Conservation (phyloP, 2,329 filamentous ascomycete genomes). For the Ceratocystis alfenasii region DNA sequence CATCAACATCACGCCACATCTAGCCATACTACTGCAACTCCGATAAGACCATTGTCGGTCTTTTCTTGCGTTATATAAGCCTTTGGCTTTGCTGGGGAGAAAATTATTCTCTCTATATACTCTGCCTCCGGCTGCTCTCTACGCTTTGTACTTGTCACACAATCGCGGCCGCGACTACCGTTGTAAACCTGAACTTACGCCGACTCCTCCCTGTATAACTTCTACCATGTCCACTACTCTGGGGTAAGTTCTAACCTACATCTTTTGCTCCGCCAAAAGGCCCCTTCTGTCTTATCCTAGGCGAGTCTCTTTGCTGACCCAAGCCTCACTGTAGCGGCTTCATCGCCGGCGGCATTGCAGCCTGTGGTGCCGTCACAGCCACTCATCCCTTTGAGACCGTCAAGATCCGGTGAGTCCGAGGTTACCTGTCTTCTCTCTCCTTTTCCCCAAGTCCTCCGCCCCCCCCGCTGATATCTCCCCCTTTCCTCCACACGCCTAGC, state of each 20-base stretch:
- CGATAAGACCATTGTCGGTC: background rate
- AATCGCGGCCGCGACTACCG: too few relatives aligned
- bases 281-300: background rate
- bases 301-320: background rate
- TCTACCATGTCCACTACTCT: too few relatives aligned
- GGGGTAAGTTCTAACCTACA: too few relatives aligned
- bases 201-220: too few relatives aligned
- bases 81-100: background rate
- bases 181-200: too few relatives aligned
- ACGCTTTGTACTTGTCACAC: too few relatives aligned
- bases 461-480: slow-evolving; percentile 16
- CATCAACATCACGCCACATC: background rate
- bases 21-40: background rate
- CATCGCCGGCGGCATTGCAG: slow-evolving; percentile 89
- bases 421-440: background rate
- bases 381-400: slow-evolving; percentile 98
- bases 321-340: slow-evolving; percentile 54
- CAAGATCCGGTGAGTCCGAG: slow-evolving; percentile 71
- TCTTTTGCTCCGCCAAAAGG: slow-evolving; percentile 6
- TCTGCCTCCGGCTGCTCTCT: too few relatives aligned
- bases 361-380: slow-evolving; percentile 91
- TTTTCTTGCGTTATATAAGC: background rate
- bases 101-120: too few relatives aligned
- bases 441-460: background rate
- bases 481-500: slow-evolving; percentile 33